A percentile compares a stretch with the other conserved stretches of the same genome.
Evolutionary conservation across 768 basidiomycete genomes (phyloP).

Genomic region (Macrocybe gigantea): DNA sequence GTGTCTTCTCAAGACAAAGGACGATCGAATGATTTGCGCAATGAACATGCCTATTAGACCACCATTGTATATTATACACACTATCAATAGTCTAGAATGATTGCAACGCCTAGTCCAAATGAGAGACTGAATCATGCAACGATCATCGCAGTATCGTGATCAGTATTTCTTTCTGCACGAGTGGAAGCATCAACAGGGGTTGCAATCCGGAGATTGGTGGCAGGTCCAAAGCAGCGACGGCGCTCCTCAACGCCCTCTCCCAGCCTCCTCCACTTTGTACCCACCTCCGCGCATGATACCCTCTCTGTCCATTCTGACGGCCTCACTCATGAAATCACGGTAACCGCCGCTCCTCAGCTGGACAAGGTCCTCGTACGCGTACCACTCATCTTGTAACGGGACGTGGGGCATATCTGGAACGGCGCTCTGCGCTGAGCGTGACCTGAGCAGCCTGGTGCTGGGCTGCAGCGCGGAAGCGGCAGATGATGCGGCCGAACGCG

Average conservation of each 20-base stretch:
- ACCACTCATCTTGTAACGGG: slow-evolving; percentile 71
- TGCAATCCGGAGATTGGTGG: slow-evolving; percentile 35
- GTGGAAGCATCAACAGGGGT: too few relatives aligned
- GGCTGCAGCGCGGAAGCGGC: slow-evolving; percentile 40
- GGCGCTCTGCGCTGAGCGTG: slow-evolving; percentile 58
- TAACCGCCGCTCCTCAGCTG: slow-evolving; percentile 49
- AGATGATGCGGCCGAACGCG: slow-evolving; percentile 44
- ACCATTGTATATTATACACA: too few relatives aligned
- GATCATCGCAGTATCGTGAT: too few relatives aligned
- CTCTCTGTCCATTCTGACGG: slow-evolving; percentile 68
- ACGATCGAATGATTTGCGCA: too few relatives aligned
- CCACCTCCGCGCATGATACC: slow-evolving; percentile 82
- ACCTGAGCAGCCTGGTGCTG: slow-evolving; percentile 47
- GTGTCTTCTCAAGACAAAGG: too few relatives aligned
- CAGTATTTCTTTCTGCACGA: too few relatives aligned
- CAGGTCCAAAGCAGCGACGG: slow-evolving; percentile 70
- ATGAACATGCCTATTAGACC: too few relatives aligned
- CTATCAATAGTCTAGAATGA: too few relatives aligned
- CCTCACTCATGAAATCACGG: slow-evolving; percentile 69
- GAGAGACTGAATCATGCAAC: too few relatives aligned
- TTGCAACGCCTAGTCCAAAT: too few relatives aligned
- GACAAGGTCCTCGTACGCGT: slow-evolving; percentile 69
- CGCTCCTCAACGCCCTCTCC: slow-evolving; percentile 71
- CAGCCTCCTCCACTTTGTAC: slow-evolving; percentile 80
- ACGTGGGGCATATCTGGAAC: slow-evolving; percentile 79